Percentiles rank a stretch among this genome's conserved stretches.
phyloP scores from a whole-genome alignment of 73 alveolate species.

The Effrenium voratum region DNA sequence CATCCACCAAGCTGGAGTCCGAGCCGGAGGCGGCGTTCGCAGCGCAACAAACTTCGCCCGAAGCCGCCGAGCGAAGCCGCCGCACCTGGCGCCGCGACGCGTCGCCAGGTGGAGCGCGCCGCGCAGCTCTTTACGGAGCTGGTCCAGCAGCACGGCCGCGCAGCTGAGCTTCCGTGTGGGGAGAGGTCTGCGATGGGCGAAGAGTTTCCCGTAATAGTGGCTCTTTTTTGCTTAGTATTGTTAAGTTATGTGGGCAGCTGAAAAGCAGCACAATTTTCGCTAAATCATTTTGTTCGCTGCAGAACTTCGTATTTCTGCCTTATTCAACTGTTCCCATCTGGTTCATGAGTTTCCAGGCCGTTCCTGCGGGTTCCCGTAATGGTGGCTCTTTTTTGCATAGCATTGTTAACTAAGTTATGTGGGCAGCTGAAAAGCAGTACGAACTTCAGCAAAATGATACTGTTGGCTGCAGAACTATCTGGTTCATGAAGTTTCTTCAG shows the following conservation, averaged over 20 bases:
- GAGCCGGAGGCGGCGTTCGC: slow-evolving; percentile 25
- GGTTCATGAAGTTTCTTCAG: no score
- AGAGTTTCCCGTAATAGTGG: background rate
- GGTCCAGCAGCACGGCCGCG: slow-evolving; percentile 59
- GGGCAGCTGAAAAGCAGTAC: no score
- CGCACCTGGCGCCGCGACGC: background rate
- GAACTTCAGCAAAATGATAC: no score
- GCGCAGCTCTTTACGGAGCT: slow-evolving; percentile 44
- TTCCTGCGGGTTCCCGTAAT: background rate
- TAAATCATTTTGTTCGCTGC: no score
- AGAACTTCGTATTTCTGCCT: no score
- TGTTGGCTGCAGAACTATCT: no score
- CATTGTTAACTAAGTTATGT: no score
- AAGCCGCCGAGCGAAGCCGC: background rate
- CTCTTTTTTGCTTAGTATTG: no score
- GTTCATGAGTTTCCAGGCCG: no score
- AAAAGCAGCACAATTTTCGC: no score
- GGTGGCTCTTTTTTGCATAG: background rate
- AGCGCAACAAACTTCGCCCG: background rate
- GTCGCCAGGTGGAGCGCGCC: slow-evolving; percentile 64
- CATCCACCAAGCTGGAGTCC: slow-evolving; percentile 80
- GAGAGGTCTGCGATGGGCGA: background rate
- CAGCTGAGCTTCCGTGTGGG: background rate
- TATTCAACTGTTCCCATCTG: no score
- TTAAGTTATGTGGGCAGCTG: no score